A percentile compares a stretch with the other conserved stretches of the same genome.
Conservation (phyloP, 257 asterid species). For the Cordia subcordata region DNA sequence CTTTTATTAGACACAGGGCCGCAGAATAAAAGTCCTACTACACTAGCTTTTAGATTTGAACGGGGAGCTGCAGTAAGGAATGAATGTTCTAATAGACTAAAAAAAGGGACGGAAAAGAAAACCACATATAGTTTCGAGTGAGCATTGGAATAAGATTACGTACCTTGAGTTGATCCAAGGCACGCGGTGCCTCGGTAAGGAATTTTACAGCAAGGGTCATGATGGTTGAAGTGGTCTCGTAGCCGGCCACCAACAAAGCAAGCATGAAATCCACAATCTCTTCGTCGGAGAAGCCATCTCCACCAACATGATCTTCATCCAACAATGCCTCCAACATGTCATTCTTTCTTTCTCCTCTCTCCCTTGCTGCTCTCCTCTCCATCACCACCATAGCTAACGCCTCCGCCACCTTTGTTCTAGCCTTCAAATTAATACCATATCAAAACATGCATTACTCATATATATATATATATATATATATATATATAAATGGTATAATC, state of each 20-base stretch:
- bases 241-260: slow-evolving; percentile 92
- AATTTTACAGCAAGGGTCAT: slow-evolving; percentile 93
- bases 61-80: too few species aligned
- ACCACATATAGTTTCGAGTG: too few species aligned
- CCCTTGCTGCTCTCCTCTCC: slow-evolving; percentile 52
- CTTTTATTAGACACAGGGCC: too few species aligned
- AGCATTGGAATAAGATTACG: not conserved
- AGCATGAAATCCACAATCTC: slow-evolving; percentile 88
- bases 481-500: too few species aligned
- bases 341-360: slow-evolving; percentile 59
- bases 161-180: slow-evolving; percentile 88
- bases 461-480: too few species aligned
- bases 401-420: slow-evolving; percentile 91
- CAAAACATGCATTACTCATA: too few species aligned
- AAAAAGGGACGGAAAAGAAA: too few species aligned
- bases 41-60: too few species aligned
- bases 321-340: slow-evolving; percentile 93
- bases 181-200: slow-evolving; percentile 71
- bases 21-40: too few species aligned
- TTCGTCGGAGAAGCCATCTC: slow-evolving; percentile 81
- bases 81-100: too few species aligned
- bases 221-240: slow-evolving; percentile 90
- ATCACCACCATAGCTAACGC: slow-evolving; percentile 78
- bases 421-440: slow-evolving; percentile 28
- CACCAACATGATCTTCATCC: slow-evolving; percentile 53